Evolutionary conservation across 1,284 basidiomycete species (phyloP).

Genomic region (Ustilago bromivora): DNA sequence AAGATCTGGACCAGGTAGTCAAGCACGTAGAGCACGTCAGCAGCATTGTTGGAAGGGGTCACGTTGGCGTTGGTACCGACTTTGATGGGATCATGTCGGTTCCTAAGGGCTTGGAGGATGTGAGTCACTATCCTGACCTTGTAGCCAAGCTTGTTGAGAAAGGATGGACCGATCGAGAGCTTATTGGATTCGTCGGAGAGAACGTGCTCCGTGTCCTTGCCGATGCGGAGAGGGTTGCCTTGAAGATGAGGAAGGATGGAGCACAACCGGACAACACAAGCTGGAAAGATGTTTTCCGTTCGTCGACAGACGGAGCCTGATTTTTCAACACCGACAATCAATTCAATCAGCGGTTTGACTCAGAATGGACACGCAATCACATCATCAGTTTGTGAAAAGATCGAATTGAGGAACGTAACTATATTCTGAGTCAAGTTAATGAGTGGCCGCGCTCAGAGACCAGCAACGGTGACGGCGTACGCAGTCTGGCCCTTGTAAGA

Average conservation of each 20-base stretch:
- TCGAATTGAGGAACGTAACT: slow-evolving; percentile 3
- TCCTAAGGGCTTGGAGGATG: slow-evolving; percentile 40
- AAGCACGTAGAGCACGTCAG: slow-evolving; percentile 39
- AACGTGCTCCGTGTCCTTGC: slow-evolving; percentile 48
- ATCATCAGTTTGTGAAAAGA: neutral
- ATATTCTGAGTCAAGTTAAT: neutral
- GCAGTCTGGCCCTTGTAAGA: slow-evolving; percentile 41
- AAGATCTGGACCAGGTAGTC: slow-evolving; percentile 36
- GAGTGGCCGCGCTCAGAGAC: slow-evolving; percentile 12
- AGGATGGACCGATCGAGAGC: slow-evolving; percentile 44
- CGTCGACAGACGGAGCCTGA: neutral
- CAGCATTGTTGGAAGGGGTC: slow-evolving; percentile 29
- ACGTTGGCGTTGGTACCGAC: slow-evolving; percentile 49
- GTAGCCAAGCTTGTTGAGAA: slow-evolving; percentile 29
- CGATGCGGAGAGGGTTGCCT: slow-evolving; percentile 31
- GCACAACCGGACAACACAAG: slow-evolving; percentile 38
- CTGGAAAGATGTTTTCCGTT: slow-evolving; percentile 39
- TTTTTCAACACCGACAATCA: no score
- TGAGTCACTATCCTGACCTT: slow-evolving; percentile 40
- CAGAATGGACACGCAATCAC: no score
- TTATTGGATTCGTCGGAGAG: slow-evolving; percentile 37
- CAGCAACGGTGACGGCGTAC: slow-evolving; percentile 36
- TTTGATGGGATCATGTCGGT: slow-evolving; percentile 48
- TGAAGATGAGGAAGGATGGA: slow-evolving; percentile 25
- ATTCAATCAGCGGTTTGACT: no score